These are phyloP conservation scores for Arthrobotrys sphaeroides DNA, from an alignment of 2,329 filamentous ascomycete genomes.

Conservation along the genomic window DNA sequence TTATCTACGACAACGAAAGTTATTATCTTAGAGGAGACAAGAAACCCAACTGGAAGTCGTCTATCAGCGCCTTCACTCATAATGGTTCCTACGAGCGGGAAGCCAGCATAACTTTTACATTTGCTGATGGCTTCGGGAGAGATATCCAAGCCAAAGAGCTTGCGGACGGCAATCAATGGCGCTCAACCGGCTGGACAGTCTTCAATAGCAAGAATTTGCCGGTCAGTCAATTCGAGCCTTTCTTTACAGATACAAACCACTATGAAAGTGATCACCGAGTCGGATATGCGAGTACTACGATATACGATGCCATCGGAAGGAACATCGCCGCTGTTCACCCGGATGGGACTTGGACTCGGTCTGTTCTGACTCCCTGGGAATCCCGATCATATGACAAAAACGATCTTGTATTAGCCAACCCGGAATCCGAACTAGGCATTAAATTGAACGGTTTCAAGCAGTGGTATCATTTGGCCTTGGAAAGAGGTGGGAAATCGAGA, in stretches of 20 bases:
- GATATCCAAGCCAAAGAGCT: conserved; percentile 10
- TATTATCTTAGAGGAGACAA: not conserved
- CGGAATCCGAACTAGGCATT: not conserved
- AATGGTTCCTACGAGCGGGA: too few relatives aligned
- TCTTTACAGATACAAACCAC: conserved; percentile 50
- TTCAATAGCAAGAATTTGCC: conserved; percentile 56
- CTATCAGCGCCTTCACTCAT: not conserved
- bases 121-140: conserved; percentile 31
- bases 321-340: conserved; percentile 44
- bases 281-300: conserved; percentile 24
- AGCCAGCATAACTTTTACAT: conserved; percentile 3
- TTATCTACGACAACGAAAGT: not conserved
- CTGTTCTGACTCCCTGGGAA: conserved; percentile 32
- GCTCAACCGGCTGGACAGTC: conserved; percentile 54
- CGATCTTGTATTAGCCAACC: conserved; percentile 26
- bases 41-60: not conserved
- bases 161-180: conserved; percentile 50
- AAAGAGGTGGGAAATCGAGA: not conserved
- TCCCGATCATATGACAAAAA: conserved; percentile 16
- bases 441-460: not conserved
- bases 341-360: conserved; percentile 55
- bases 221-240: conserved; percentile 55
- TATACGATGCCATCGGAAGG: conserved; percentile 52
- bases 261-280: conserved; percentile 33
- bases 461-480: not conserved